Percentiles rank a stretch among this genome's conserved stretches.
Conservation (phyloP, 2,329 filamentous ascomycete genomes). For the Neonectria magnoliae region DNA sequence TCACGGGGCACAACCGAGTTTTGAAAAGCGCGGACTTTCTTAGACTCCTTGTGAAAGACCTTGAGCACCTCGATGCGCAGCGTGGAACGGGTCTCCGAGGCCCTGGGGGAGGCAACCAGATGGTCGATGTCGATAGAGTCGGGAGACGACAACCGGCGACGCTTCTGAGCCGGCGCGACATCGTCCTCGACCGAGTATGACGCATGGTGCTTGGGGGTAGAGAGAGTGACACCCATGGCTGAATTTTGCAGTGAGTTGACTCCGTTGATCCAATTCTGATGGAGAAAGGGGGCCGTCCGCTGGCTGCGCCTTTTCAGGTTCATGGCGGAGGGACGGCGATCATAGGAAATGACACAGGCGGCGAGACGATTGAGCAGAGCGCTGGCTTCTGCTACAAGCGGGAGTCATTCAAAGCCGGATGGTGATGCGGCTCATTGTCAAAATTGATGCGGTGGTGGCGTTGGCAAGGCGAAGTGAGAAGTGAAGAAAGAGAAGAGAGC, state of each 20-base stretch:
- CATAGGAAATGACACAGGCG: conserved; percentile 42
- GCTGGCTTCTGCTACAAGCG: conserved; percentile 18
- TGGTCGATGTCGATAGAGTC: conserved; percentile 47
- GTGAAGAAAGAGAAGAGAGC: conserved; percentile 18
- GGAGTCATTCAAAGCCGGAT: conserved; percentile 36
- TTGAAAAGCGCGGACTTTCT: conserved; percentile 47
- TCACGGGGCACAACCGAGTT: conserved; percentile 43
- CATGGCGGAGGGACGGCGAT: conserved; percentile 56
- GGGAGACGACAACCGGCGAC: conserved; percentile 58
- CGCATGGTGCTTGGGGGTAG: conserved; percentile 46
- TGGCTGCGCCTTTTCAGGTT: conserved; percentile 57
- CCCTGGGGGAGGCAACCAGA: conserved; percentile 45
- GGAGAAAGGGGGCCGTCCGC: conserved; percentile 63
- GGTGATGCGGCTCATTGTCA: conserved; percentile 36
- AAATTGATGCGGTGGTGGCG: conserved; percentile 27
- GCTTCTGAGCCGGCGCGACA: conserved; percentile 57
- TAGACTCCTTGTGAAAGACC: conserved; percentile 60
- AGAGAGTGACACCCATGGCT: conserved; percentile 51
- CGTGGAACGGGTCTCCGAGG: conserved; percentile 50
- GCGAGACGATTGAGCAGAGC: conserved; percentile 25
- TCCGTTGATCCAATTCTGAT: conserved; percentile 63
- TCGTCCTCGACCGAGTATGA: conserved; percentile 49
- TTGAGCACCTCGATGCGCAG: conserved; percentile 65
- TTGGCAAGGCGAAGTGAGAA: conserved; percentile 24
- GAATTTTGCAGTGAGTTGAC: conserved; percentile 55